Evolutionary conservation across 768 basidiomycete genomes (phyloP), one percentile per base, ranked within the genome.

Genomic region (Phanerodontia chrysosporium): DNA sequence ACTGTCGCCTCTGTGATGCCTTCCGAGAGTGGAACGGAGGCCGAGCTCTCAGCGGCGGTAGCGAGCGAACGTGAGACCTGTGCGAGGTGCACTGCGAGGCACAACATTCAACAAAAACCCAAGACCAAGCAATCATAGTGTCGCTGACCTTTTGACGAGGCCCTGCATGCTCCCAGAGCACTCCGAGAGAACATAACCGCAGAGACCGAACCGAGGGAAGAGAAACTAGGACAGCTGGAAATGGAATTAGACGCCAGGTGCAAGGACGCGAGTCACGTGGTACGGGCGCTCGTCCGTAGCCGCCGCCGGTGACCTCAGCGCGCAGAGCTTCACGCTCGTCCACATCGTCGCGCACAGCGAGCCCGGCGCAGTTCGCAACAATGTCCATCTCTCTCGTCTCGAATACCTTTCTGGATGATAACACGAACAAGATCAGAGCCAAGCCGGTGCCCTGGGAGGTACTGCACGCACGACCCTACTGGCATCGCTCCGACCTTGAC

Each of bases 401-500:
- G 24, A 93, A 89, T 67, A 72, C 84, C 1, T 94, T 89, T 76
- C 84, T 98, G 61, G 91, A 95, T 64, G 94, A 96, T 64, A 83
- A 79, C 67, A 89, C 92, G 8, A 80, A 86, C 54, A 95, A 96
- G 79, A 93, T 95, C 61, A 82, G 89, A 65, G 82, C 88, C 8
- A 97, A 95, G 72, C 86, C 88, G 1, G 92, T 97, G 10, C 95
- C 95, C 63, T 98, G 96, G 96, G 95, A 97, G 87, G 96, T 96
- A 58, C 59, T 77, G 56, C 49, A 25, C 18, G 44, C 36, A 32
- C 12, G 16, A 32, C 27, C 28, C 12, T 32, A 36, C 39, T 51
- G 35, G 46, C n/a, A 51, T 27, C 46, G 25, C 58, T 60, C 62
- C 58, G 57, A 51, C 56, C 60, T 51, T 39, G 36, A 44, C 44